Base-by-base conservation (phyloP, 1,284 basidiomycete species). In the Phaffia rhodozyma region DNA sequence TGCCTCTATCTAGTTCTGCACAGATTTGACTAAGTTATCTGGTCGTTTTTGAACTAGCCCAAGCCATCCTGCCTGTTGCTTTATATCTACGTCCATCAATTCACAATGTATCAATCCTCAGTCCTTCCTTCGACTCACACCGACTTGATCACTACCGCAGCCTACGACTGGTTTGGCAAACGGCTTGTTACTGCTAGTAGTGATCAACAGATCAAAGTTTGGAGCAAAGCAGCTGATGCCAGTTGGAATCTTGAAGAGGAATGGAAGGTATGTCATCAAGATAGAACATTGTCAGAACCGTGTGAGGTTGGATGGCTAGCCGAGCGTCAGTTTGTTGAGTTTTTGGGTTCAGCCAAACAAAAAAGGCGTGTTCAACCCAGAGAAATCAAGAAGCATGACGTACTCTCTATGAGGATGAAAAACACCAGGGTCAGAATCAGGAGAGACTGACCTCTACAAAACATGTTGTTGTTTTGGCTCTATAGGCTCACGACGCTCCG, bases 111-210 rank as follows among this genome's bases (percentile, higher is more conserved):
- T 11, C 76, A 77, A 63, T 75, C 75, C 27, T 73, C 72, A 57
- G 67, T 76, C 1, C 69, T 77, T 18, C 69, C 74, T 20, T 72
- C 74, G 47, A 72, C 72, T 6, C 76, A 77, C 62, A 71, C 74
- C 16, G 76, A 77, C 63, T 70, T 77, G 2, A 73, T 77, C n/a
- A 75, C 75, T 16, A 72, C 75, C 76, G 82, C 89, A 64, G 81
- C 84, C 25, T 96, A 93, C 73, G 89, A 93, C 72, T 91, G 87
- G 73, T 92, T 93, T 71, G 91, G 91, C 6, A 82, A 87, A 49
- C 81, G 84, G 69, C 80, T 76, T 25, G 75, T 75, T 1, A 74
- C 73, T 29, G 75, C 73, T 55, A 75, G 74, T 21, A 74, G 74
- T 1, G 73, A 75, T 61, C 75, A 89, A 85, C 72, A 86, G 68